Evolutionary conservation across 2,329 filamentous ascomycete species (phyloP), one percentile per base, ranked within the genome.

Genomic region (Aspergillus tubingensis): DNA sequence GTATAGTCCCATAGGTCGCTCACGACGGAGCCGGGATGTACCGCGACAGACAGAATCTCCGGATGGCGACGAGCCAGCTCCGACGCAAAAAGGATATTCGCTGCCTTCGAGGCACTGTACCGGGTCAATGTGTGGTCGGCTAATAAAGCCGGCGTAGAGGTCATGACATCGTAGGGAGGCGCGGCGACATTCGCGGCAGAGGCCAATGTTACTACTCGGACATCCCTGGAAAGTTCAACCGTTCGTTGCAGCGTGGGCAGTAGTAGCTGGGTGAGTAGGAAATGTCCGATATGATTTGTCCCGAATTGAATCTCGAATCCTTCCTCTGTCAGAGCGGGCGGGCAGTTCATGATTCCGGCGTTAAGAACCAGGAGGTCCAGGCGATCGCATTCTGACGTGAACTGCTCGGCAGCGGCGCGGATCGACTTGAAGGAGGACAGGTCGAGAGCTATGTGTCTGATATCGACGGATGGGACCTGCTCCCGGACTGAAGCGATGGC

Each of bases 81-180:
- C 0, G 75, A 67, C 2, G 80, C 80, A 50, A 80, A 80, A 5
- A 82, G 68, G 27, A 83, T 76, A 55, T 81, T 83, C 2, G 81
- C 82, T 0, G 81, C 75, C 66, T 84, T 85, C 60, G 79, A 81
- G n/a, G 80, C 78, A 8, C 75, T 80, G 64, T 85, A 86, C 1
- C 81, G 80, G 2, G 72, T 68, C 75, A 78, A 81, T 3, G 78
- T 76, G 36, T 75, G 77, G 4, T 68, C 59, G 0, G 62, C 61
- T 23, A 78, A 62, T 1, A 80, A 70, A 1, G 68, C 66, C 2
- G 70, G 59, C 0, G 76, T 77, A 7, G 76, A 78, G 4, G 73
- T 74, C 67, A 80, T 74, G 5, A 68, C 68, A 32, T 76, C 68
- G 58, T 76, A 70, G 1, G 69, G 62, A 0, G 79, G 77, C 0